phyloP scores from a whole-genome alignment of 495 filamentous ascomycete genomes.

The Podospora sp. region DNA sequence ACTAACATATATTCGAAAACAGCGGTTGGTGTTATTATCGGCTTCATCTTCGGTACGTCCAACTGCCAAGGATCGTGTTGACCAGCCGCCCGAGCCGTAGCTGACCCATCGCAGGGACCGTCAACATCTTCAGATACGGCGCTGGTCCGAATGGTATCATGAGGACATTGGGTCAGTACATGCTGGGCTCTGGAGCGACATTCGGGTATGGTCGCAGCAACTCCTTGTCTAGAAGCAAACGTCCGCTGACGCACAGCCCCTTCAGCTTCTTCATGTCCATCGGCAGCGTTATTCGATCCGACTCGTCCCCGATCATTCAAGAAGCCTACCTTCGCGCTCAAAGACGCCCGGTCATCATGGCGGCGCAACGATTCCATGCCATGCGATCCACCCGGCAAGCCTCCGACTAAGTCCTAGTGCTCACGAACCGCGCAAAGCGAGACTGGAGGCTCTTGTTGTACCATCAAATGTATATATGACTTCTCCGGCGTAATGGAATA shows the following conservation, averaged over 20 bases:
- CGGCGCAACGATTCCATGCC: conserved; percentile 50
- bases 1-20: conserved; percentile 22
- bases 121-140: conserved; percentile 92
- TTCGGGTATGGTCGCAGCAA: conserved; percentile 70
- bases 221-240: background rate
- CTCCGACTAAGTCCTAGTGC: conserved; percentile 19
- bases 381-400: conserved; percentile 19
- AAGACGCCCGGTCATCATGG: conserved; percentile 64
- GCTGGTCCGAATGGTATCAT: conserved; percentile 91
- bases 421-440: background rate
- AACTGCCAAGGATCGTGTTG: background rate
- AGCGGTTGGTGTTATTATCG: conserved; percentile 96
- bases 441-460: conserved; percentile 19
- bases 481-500: background rate
- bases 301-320: conserved; percentile 62
- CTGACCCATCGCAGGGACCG: conserved; percentile 64
- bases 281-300: conserved; percentile 90
- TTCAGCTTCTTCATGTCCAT: conserved; percentile 99
- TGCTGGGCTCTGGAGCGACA: conserved; percentile 93
- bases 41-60: conserved; percentile 89
- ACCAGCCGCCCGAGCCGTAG: background rate
- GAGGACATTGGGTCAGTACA: conserved; percentile 92
- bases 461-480: conserved; percentile 31
- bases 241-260: background rate
- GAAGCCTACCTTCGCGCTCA: conserved; percentile 65